phyloP scores from a whole-genome alignment of 768 basidiomycete species.

The Leccinum truebloodii region DNA sequence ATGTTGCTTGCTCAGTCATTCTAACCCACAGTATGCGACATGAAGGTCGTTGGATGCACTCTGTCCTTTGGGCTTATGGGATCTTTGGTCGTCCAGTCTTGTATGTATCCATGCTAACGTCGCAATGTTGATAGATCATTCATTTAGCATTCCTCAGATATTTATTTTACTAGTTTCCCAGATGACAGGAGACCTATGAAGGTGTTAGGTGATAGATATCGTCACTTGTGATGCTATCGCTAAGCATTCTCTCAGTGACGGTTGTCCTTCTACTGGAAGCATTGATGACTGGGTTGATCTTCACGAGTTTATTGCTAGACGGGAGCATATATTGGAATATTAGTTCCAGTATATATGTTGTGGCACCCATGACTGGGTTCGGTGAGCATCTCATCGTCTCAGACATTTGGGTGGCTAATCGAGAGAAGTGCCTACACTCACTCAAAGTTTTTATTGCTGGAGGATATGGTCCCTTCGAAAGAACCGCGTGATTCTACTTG shows the following conservation, averaged over 20 bases:
- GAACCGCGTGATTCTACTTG: not conserved
- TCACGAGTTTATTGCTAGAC: not conserved
- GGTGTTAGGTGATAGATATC: not conserved
- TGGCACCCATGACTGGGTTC: not conserved
- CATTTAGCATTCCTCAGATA: not conserved
- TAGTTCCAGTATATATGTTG: rapidly evolving
- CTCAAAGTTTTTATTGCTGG: constrained; percentile 28
- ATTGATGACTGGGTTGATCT: not conserved
- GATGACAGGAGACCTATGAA: not conserved
- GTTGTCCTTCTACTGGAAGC: not conserved
- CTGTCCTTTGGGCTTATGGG: constrained; percentile 18
- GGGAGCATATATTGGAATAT: rapidly evolving
- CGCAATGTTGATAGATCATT: not conserved
- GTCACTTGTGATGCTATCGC: not conserved
- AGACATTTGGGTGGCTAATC: not conserved
- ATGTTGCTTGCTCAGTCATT: not conserved
- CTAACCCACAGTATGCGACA: not conserved
- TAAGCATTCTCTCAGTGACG: not conserved
- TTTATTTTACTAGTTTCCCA: not conserved
- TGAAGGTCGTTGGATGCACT: constrained; percentile 19
- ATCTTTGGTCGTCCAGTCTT: not conserved
- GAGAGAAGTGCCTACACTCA: not conserved
- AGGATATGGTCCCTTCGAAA: constrained; percentile 14
- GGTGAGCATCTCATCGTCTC: not conserved
- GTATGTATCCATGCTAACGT: not conserved